Conservation (phyloP, 2,329 filamentous ascomycete species). For the Xylariales sp. region DNA sequence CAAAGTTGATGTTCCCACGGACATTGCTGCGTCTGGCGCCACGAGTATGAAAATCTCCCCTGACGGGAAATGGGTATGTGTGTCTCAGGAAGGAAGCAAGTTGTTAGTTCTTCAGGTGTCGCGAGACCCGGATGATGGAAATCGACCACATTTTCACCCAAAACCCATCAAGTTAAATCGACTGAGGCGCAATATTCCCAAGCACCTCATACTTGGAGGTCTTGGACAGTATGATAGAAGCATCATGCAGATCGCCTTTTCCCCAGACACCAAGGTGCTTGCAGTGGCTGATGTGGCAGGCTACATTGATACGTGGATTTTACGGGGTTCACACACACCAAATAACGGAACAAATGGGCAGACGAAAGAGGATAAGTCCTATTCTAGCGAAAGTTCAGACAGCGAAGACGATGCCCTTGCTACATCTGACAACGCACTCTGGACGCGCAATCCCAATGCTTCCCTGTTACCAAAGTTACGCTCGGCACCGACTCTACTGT, state of each 20-base stretch:
- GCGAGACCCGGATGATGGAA: constrained; percentile 24
- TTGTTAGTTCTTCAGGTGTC: constrained; percentile 49
- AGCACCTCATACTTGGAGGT: constrained; percentile 56
- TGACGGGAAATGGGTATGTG: constrained; percentile 63
- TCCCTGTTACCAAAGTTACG: constrained; percentile 65
- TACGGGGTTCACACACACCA: constrained; percentile 45
- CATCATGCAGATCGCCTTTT: constrained; percentile 72
- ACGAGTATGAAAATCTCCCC: constrained; percentile 66
- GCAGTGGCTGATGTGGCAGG: constrained; percentile 78
- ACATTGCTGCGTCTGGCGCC: constrained; percentile 58
- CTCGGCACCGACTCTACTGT: constrained; percentile 60
- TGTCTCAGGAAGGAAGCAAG: constrained; percentile 57
- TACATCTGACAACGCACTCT: constrained; percentile 43
- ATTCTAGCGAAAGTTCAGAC: constrained; percentile 33
- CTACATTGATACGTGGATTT: constrained; percentile 80
- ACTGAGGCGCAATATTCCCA: constrained; percentile 49
- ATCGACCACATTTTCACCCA: constrained; percentile 36
- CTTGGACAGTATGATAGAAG: constrained; percentile 72
- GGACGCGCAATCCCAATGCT: constrained; percentile 70
- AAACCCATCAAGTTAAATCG: constrained; percentile 45
- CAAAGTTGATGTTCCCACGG: constrained; percentile 60
- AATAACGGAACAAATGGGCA: constrained; percentile 27
- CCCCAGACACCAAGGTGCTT: constrained; percentile 72
- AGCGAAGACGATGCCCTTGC: constrained; percentile 40
- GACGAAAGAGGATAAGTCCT: constrained; percentile 27